phyloP scores from a whole-genome alignment of 176 grass and related monocot genomes.

The Carex littledalei region DNA sequence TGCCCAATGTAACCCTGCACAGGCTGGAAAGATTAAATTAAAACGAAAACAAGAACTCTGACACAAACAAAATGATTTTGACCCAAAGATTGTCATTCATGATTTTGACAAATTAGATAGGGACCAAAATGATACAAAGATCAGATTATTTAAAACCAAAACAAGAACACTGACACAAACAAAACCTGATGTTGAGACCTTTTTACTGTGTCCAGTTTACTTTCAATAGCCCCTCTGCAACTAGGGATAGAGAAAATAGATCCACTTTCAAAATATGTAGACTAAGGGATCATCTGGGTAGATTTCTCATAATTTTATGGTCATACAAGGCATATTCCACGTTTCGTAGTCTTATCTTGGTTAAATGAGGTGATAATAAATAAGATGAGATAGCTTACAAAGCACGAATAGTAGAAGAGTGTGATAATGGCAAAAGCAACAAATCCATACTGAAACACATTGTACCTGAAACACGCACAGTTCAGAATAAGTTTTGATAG shows the following conservation, averaged over 20 bases:
- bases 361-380: not conserved
- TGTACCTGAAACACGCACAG: constrained; percentile 58
- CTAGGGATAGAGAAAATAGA: not conserved
- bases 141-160: not conserved
- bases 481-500: not conserved
- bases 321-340: not conserved
- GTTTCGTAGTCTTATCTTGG: not conserved
- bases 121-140: not conserved
- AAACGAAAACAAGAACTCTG: too few species aligned
- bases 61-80: too few species aligned
- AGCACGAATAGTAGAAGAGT: constrained; percentile 76
- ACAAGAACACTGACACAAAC: not conserved
- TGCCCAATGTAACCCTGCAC: not conserved
- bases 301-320: not conserved
- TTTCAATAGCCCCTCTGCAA: not conserved
- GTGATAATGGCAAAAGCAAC: constrained; percentile 87
- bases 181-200: not conserved
- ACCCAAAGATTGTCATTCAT: not conserved
- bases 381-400: constrained; percentile 44
- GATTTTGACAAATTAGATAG: not conserved
- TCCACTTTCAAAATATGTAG: not conserved
- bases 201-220: not conserved
- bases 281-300: not conserved
- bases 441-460: constrained; percentile 97
- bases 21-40: not conserved